Evolutionary conservation across 352 stramenopile species (phyloP), one percentile per base, ranked within the genome.

Genomic region (Blastocystis sp.): DNA sequence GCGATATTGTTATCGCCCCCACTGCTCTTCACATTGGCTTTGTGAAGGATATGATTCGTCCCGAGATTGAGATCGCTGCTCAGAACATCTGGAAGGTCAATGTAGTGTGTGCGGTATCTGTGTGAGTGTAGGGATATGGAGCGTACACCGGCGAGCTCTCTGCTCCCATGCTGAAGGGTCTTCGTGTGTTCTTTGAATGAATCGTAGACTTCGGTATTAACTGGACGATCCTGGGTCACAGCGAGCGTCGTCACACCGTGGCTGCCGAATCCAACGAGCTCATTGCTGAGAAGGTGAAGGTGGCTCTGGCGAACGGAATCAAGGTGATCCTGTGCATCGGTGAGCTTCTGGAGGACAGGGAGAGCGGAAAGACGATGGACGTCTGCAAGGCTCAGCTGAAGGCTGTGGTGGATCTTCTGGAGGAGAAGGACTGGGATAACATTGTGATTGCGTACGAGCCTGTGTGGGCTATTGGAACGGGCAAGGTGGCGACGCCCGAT

Each of bases 391-490:
- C 95, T 61, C 96, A 99, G 90, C 93, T 98, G 16, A 91, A 97
- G 88, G 93, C 92, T 42, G 89, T 96, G 67, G 91, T 91, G 27
- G 89, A 91, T 76, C 90, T 93, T 27, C 92, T 98, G 79, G 89
- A 87, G 64, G 90, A 91, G 75, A 92, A 94, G 67, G 88, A 92
- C 16, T 89, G 92, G 44, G 87, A 88, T 46, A 89, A 89, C 75
- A 88, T 97, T 53, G 93, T 97, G 44, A 90, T 97, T 84, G 94
- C 93, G 18, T 97, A 97, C 88, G 93, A 97, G 88, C 95, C 95
- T 18, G 95, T 98, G 84, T 98, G 95, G 95, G 95, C 95, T 40
- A 98, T 98, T 88, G 95, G 94, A 71, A 97, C 94, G 38, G 94
- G 94, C 11, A 91, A 95, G 53, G 94, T 94, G 24, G 94, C 87